A percentile compares a stretch with the other conserved stretches of the same genome.
Evolutionary conservation across 2,329 filamentous ascomycete genomes (phyloP).

Genomic region (Plenodomus lindquistii): DNA sequence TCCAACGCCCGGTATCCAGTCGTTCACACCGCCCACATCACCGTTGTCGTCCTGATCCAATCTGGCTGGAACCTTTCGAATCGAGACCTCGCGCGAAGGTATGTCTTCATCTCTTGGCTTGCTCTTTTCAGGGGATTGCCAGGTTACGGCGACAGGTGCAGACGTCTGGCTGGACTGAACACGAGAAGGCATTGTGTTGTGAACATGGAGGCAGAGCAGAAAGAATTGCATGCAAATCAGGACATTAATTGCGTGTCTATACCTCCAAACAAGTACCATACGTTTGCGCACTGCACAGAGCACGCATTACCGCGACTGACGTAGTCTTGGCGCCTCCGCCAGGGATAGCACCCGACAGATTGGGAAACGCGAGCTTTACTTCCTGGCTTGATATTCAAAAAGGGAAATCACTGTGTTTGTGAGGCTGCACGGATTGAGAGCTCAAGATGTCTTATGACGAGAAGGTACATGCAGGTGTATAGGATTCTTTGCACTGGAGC

Average conservation of each 20-base stretch:
- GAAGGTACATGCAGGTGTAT: no score
- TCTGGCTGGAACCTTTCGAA: constrained; percentile 1
- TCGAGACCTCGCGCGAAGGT: background rate
- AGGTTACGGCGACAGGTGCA: background rate
- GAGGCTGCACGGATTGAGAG: constrained; percentile 4
- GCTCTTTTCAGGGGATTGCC: background rate
- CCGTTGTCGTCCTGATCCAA: background rate
- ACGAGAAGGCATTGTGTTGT: constrained; percentile 1
- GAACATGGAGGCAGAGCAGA: background rate
- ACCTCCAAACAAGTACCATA: background rate
- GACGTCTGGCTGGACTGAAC: background rate
- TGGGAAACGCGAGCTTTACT: background rate
- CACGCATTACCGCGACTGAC: constrained; percentile 9
- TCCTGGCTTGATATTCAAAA: no score
- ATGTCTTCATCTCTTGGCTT: background rate
- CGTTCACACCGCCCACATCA: background rate
- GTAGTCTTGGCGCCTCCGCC: constrained; percentile 8
- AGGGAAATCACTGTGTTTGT: background rate
- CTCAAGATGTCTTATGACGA: no score
- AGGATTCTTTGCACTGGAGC: no score
- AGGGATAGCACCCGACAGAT: background rate
- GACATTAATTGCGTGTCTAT: background rate
- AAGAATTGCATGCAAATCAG: background rate
- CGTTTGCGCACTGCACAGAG: constrained; percentile 1
- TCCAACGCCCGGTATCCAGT: constrained; percentile 9